These are phyloP conservation scores for Albophoma yamanashiensis DNA, from an alignment of 2,329 filamentous ascomycete genomes.

Conservation along the genomic window DNA sequence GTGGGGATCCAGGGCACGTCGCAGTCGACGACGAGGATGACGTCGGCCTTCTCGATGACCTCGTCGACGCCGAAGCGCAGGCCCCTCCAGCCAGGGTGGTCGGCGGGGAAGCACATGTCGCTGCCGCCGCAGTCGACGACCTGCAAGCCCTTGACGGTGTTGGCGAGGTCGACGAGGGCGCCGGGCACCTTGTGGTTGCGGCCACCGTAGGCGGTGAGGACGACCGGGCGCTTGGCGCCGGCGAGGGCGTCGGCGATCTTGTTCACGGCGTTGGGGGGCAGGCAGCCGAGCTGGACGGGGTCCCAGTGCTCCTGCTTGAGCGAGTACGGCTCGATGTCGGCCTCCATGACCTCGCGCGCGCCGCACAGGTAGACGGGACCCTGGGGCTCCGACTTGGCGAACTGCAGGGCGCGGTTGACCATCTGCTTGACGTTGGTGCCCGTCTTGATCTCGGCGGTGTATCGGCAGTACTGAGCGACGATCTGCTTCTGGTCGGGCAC, in stretches of 20 bases:
- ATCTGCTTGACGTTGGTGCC: conserved; percentile 83
- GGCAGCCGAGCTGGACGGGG: conserved; percentile 54
- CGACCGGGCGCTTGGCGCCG: conserved; percentile 52
- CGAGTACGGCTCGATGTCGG: conserved; percentile 65
- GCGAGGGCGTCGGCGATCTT: conserved; percentile 54
- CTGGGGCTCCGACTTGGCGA: conserved; percentile 64
- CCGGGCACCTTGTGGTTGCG: conserved; percentile 53
- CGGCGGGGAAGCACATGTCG: conserved; percentile 71
- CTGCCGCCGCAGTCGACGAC: conserved; percentile 69
- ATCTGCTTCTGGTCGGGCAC: conserved; percentile 75
- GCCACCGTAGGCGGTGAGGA: conserved; percentile 63
- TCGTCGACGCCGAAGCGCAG: conserved; percentile 66
- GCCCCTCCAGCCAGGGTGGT: conserved; percentile 59
- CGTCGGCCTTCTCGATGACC: conserved; percentile 64
- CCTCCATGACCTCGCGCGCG: conserved; percentile 74
- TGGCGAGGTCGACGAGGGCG: conserved; percentile 55
- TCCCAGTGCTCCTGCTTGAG: conserved; percentile 62
- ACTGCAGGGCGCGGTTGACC: conserved; percentile 75
- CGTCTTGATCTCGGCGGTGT: conserved; percentile 71
- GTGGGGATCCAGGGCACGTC: conserved; percentile 94
- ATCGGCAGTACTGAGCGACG: conserved; percentile 75
- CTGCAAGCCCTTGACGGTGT: conserved; percentile 55
- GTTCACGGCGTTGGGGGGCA: conserved; percentile 40
- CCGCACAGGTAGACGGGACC: conserved; percentile 74
- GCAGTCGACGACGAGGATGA: conserved; percentile 77